Percentiles rank a stretch among this genome's conserved stretches.
Evolutionary conservation across 306 rosid species (phyloP).

Genomic region (Lathyrus aphaca): DNA sequence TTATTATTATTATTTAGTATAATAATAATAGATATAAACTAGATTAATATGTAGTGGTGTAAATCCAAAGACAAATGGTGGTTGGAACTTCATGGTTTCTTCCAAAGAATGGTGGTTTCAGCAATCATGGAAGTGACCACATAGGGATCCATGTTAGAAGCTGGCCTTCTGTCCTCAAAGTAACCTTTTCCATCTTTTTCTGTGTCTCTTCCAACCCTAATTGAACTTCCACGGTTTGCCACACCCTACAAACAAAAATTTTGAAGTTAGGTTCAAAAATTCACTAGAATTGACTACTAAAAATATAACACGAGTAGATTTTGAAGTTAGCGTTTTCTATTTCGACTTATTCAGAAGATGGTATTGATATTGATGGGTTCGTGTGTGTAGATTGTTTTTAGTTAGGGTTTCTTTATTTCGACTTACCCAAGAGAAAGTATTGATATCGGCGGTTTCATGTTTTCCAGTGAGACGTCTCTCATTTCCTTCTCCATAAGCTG

Average conservation of each 20-base stretch:
- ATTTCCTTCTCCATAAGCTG: conserved; percentile 74
- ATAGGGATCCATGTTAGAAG: conserved; percentile 82
- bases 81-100: conserved; percentile 50
- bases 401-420: neutral
- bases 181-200: conserved; percentile 67
- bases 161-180: conserved; percentile 81
- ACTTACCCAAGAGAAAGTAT: conserved; percentile 60
- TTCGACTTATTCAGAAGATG: conserved; percentile 52
- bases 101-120: conserved; percentile 69
- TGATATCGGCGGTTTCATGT: conserved; percentile 67
- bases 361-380: conserved; percentile 64
- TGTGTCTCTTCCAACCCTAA: conserved; percentile 75
- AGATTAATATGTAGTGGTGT: conserved; percentile 1
- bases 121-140: conserved; percentile 76
- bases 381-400: conserved; percentile 8
- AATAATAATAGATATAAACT: neutral
- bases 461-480: conserved; percentile 71
- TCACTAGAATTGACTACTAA: neutral
- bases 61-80: conserved; percentile 7
- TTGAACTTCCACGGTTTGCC: conserved; percentile 67
- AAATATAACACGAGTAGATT: too few relatives aligned
- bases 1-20: too few relatives aligned
- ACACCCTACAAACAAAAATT: conserved; percentile 50
- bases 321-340: neutral
- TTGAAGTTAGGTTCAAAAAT: neutral